Conservation (phyloP, 2,329 filamentous ascomycete genomes). For the Fusarium nanum region DNA sequence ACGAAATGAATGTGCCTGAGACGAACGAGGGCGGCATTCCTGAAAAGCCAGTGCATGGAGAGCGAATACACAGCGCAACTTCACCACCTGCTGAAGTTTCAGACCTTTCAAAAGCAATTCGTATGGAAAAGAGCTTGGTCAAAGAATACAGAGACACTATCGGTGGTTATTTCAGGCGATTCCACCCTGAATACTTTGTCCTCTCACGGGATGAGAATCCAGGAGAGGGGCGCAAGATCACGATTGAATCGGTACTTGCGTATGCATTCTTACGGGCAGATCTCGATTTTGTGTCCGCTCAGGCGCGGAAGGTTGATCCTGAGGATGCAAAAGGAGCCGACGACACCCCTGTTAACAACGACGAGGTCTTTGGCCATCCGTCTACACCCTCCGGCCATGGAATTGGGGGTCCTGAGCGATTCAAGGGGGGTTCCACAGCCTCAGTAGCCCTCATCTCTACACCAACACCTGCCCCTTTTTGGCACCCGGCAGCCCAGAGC, state of each 20-base stretch:
- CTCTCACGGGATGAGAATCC: constrained; percentile 50
- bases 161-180: constrained; percentile 93
- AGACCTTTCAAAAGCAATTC: constrained; percentile 70
- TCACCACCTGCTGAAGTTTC: constrained; percentile 63
- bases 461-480: constrained; percentile 90
- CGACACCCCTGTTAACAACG: constrained; percentile 84
- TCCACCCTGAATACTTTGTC: constrained; percentile 82
- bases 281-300: constrained; percentile 91
- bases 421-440: constrained; percentile 93
- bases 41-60: constrained; percentile 53
- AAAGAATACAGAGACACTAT: constrained; percentile 84
- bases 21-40: constrained; percentile 49
- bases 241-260: constrained; percentile 81
- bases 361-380: constrained; percentile 80
- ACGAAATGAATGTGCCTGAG: constrained; percentile 52
- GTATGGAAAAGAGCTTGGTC: constrained; percentile 78
- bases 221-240: constrained; percentile 58
- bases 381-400: constrained; percentile 65
- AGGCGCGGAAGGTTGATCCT: constrained; percentile 82
- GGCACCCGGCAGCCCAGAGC: constrained; percentile 88
- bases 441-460: constrained; percentile 92
- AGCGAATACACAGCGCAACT: constrained; percentile 53
- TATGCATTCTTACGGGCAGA: constrained; percentile 96
- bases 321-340: constrained; percentile 78
- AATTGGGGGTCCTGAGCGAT: constrained; percentile 81